Conservation (phyloP, 2,329 filamentous ascomycete genomes). For the Zasmidium citrigriseum region DNA sequence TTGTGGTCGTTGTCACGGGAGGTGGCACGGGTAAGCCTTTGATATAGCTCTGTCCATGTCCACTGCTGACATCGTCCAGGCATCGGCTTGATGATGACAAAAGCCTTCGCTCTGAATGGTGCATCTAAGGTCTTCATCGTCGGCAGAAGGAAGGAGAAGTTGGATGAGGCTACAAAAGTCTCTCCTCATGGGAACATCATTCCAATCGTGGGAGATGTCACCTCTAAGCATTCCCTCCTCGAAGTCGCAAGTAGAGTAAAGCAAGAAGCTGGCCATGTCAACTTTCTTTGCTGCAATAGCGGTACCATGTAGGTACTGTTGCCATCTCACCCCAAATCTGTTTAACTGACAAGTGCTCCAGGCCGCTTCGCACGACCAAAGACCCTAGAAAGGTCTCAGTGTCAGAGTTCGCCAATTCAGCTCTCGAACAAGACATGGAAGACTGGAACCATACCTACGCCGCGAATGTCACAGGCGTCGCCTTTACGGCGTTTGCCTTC, state of each 20-base stretch:
- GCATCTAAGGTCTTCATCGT: conserved; percentile 55
- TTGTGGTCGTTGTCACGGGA: conserved; percentile 56
- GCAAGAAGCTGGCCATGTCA: conserved; percentile 34
- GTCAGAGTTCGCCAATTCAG: conserved; percentile 17
- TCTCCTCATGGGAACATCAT: conserved; percentile 35
- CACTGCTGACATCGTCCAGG: conserved; percentile 32
- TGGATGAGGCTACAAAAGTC: conserved; percentile 41
- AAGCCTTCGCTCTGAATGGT: conserved; percentile 46
- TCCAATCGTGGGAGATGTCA: conserved; percentile 46
- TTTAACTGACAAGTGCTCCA: conserved; percentile 10
- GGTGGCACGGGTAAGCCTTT: conserved; percentile 50
- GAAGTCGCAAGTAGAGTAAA: conserved; percentile 38
- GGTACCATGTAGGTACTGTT: conserved; percentile 24
- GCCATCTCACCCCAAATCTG: too few species aligned
- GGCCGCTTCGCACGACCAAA: neutral
- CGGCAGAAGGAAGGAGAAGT: conserved; percentile 48
- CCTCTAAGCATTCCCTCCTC: conserved; percentile 42
- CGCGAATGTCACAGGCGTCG: conserved; percentile 36
- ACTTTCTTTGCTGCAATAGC: conserved; percentile 40
- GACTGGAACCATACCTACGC: conserved; percentile 12
- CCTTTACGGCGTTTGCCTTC: conserved; percentile 42
- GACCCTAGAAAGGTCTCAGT: conserved; percentile 7
- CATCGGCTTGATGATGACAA: conserved; percentile 48
- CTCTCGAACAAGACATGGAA: conserved; percentile 13
- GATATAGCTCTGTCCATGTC: neutral